Percentiles rank a stretch among this genome's conserved stretches.
Conservation (phyloP, 768 basidiomycete species). For the Boletales sp. region DNA sequence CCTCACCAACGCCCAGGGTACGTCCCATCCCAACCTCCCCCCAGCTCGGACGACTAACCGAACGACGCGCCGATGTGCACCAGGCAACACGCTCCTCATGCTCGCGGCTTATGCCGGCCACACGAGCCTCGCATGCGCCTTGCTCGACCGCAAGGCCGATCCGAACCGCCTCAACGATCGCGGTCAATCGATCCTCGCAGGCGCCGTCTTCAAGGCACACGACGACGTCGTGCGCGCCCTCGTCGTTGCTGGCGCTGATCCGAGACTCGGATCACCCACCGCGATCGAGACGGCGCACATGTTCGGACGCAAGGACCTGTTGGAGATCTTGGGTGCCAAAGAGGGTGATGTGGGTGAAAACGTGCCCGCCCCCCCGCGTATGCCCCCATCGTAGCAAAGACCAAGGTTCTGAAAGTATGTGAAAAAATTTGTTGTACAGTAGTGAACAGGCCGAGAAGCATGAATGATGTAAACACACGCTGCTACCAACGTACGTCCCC, state of each 20-base stretch:
- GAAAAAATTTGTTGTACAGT: too few species aligned
- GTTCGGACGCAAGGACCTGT: conserved; percentile 57
- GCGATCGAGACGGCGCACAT: conserved; percentile 68
- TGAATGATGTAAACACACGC: too few species aligned
- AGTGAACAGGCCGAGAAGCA: too few species aligned
- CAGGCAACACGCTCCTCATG: conserved; percentile 80
- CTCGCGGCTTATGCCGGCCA: conserved; percentile 74
- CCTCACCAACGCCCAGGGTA: conserved; percentile 70
- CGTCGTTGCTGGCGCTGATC: conserved; percentile 52
- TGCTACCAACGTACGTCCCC: too few species aligned
- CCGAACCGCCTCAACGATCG: conserved; percentile 68
- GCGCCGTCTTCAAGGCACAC: conserved; percentile 73
- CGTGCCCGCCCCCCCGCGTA: conserved; percentile 26
- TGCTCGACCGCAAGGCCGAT: conserved; percentile 59
- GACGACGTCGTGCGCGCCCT: conserved; percentile 60
- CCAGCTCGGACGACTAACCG: neutral
- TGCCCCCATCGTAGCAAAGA: too few species aligned
- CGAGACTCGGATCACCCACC: conserved; percentile 59
- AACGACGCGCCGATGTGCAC: neutral
- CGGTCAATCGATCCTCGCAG: conserved; percentile 70
- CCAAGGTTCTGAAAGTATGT: too few species aligned
- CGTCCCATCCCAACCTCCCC: neutral
- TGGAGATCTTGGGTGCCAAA: conserved; percentile 54
- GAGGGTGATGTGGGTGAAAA: conserved; percentile 45
- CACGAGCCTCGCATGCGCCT: conserved; percentile 44